phyloP scores from a whole-genome alignment of 164 flowering plant species.

The Liquidambar formosana region DNA sequence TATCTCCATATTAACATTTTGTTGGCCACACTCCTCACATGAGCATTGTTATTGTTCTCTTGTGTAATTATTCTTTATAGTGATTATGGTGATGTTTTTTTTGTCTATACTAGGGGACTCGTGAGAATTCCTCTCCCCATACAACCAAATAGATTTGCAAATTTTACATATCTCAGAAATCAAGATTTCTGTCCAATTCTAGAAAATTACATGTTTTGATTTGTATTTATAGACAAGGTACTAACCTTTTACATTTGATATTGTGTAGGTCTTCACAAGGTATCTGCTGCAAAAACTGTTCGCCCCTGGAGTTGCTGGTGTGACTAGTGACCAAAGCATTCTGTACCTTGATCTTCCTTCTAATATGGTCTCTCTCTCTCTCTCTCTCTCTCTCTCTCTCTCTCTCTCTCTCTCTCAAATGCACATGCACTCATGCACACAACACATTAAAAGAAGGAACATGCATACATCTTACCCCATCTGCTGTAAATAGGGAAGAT shows the following conservation, averaged over 20 bases:
- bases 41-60: not conserved
- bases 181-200: not conserved
- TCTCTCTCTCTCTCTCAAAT: constrained; percentile 3
- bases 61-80: not conserved
- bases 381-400: constrained; percentile 3
- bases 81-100: not conserved
- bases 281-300: constrained; percentile 72
- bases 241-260: not conserved
- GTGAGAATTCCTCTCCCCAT: too few relatives aligned
- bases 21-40: not conserved
- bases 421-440: not conserved
- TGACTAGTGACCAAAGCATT: constrained; percentile 59
- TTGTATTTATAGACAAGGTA: not conserved
- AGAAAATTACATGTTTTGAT: not conserved
- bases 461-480: too few relatives aligned
- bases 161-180: too few relatives aligned
- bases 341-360: constrained; percentile 92
- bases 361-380: constrained; percentile 66
- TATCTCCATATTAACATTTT: not conserved
- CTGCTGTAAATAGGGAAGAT: not conserved
- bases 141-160: too few relatives aligned
- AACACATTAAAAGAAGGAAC: too few relatives aligned
- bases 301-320: constrained; percentile 60
- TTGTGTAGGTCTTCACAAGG: constrained; percentile 67
- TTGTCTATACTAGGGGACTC: not conserved